Percentiles rank a stretch among this genome's conserved stretches.
Evolutionary conservation across 768 basidiomycete genomes (phyloP).

Genomic region (Pulveroboletus ravenelii): DNA sequence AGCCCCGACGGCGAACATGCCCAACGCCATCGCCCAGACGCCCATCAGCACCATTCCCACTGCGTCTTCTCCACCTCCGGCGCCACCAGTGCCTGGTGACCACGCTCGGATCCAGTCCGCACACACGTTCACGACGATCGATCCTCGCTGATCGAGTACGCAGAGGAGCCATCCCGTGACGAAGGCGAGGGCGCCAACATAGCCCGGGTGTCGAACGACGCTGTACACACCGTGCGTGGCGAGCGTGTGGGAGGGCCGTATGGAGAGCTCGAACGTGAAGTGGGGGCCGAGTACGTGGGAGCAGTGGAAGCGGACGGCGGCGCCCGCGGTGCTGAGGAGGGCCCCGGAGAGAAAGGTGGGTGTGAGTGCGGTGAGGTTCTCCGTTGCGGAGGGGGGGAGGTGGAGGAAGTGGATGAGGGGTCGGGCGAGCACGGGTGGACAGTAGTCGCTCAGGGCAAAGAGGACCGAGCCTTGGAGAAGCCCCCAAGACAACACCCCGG

Average conservation of each 20-base stretch:
- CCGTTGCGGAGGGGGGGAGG: background rate
- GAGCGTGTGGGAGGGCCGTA: constrained; percentile 20
- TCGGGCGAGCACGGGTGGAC: background rate
- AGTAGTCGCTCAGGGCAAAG: background rate
- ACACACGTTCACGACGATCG: background rate
- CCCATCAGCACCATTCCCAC: background rate
- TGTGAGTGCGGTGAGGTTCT: background rate
- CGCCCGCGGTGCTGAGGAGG: constrained; percentile 1
- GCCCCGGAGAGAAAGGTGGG: constrained; percentile 10
- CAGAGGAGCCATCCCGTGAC: constrained; percentile 2
- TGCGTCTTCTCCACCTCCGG: background rate
- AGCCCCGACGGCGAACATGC: accelerated
- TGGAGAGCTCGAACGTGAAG: constrained; percentile 26
- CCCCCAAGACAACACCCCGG: background rate
- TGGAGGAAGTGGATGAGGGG: background rate
- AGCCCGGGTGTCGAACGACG: constrained; percentile 31
- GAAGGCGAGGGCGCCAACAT: constrained; percentile 5
- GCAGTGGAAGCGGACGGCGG: constrained; percentile 16
- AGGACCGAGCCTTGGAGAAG: constrained; percentile 7
- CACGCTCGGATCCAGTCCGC: background rate
- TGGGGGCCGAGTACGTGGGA: constrained; percentile 17
- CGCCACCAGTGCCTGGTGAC: background rate
- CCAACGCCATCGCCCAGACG: background rate
- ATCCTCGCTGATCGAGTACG: constrained; percentile 3
- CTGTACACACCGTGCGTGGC: constrained; percentile 25